A percentile compares a stretch with the other conserved stretches of the same genome.
Conservation (phyloP, 139 green algal species). For the Closterium sp. region DNA sequence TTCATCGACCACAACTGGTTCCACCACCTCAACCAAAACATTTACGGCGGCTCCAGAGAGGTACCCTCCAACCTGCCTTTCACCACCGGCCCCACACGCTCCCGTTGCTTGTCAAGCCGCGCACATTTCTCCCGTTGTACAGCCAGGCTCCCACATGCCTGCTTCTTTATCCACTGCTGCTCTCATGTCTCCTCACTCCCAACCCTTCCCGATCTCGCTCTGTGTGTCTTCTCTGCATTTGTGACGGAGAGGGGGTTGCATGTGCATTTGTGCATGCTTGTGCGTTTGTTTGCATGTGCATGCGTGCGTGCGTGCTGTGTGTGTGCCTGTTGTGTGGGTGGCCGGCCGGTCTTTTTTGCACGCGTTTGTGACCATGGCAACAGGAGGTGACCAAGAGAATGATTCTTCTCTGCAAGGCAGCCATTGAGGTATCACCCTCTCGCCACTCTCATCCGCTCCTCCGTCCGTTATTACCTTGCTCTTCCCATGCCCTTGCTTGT, state of each 20-base stretch:
- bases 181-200: background rate
- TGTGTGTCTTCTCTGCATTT: background rate
- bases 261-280: background rate
- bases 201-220: no score
- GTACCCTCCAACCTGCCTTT: no score
- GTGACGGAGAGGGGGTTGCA: background rate
- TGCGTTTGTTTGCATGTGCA: background rate
- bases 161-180: background rate
- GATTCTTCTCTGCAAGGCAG: constrained; percentile 73
- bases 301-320: background rate
- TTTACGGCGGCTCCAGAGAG: constrained; percentile 60
- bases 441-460: background rate
- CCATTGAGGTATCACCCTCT: constrained; percentile 61
- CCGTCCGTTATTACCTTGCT: background rate
- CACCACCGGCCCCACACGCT: background rate
- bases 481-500: background rate
- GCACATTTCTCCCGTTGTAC: background rate
- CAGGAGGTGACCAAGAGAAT: constrained; percentile 80
- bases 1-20: constrained; percentile 77
- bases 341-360: no score
- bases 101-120: background rate
- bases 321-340: background rate
- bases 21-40: constrained; percentile 57
- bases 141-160: no score
- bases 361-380: background rate